These are phyloP conservation scores for Lichina pygmaea DNA, from an alignment of 495 filamentous ascomycete species.

Conservation along the genomic window DNA sequence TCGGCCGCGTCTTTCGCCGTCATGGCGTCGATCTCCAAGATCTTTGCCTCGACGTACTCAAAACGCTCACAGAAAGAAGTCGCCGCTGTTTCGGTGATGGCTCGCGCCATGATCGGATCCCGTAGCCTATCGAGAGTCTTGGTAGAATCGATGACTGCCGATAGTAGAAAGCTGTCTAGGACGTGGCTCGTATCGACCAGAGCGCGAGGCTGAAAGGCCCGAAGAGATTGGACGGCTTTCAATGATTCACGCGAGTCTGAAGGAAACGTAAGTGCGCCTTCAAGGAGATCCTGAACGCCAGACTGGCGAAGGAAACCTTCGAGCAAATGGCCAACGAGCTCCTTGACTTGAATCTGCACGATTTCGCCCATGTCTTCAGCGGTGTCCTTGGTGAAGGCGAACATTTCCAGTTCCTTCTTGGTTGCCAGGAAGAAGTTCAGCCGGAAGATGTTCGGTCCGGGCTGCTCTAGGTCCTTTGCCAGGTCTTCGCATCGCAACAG, in stretches of 20 bases:
- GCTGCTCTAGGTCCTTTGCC: conserved; percentile 26
- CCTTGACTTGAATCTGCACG: conserved; percentile 12
- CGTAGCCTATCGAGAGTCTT: conserved; percentile 50
- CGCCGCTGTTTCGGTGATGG: conserved; percentile 61
- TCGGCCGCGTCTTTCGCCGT: not conserved
- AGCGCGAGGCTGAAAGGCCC: conserved; percentile 32
- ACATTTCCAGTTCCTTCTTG: conserved; percentile 20
- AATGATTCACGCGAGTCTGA: conserved; percentile 15
- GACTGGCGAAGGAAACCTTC: conserved; percentile 45
- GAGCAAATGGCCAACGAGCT: conserved; percentile 32
- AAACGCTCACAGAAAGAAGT: conserved; percentile 77
- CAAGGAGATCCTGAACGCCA: conserved; percentile 41
- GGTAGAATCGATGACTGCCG: conserved; percentile 72
- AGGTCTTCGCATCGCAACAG: conserved; percentile 45
- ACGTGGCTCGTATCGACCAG: conserved; percentile 41
- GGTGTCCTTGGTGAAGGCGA: conserved; percentile 25
- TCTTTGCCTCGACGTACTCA: conserved; percentile 53
- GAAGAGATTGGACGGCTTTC: conserved; percentile 23
- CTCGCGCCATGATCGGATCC: conserved; percentile 37
- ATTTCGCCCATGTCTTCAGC: conserved; percentile 7
- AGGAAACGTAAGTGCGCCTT: conserved; percentile 24
- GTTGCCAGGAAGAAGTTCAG: conserved; percentile 54
- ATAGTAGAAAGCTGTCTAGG: conserved; percentile 78
- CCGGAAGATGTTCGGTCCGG: conserved; percentile 43
- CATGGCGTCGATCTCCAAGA: conserved; percentile 29